Conservation (phyloP, 257 asterid species). For the Fraxinus cuspidata region DNA sequence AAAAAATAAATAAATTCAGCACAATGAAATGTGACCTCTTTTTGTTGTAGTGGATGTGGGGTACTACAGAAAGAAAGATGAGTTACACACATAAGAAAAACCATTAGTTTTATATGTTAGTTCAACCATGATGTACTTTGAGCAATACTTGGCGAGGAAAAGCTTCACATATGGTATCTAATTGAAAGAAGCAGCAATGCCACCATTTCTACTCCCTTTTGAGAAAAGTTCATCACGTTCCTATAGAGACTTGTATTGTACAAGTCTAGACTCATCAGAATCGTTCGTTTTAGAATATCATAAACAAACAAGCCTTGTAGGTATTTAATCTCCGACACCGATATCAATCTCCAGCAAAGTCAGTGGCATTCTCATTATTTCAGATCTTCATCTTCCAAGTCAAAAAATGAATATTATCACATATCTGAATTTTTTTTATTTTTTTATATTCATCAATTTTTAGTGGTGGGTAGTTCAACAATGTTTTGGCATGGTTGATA, state of each 20-base stretch:
- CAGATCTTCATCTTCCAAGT: too few species aligned
- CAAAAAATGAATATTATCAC: too few species aligned
- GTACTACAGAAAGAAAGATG: background rate
- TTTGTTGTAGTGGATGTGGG: too few species aligned
- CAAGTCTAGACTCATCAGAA: slow-evolving; percentile 24
- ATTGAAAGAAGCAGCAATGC: slow-evolving; percentile 39
- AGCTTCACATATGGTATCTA: slow-evolving; percentile 41
- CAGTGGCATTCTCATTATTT: too few species aligned
- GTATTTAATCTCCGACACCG: background rate
- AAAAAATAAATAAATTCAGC: background rate
- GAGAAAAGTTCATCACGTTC: slow-evolving; percentile 26
- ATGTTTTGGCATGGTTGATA: too few species aligned
- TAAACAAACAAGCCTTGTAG: slow-evolving; percentile 19
- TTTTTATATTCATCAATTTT: too few species aligned
- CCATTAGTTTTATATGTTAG: slow-evolving; percentile 37
- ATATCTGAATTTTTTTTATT: too few species aligned
- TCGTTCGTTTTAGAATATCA: slow-evolving; percentile 13
- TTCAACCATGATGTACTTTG: slow-evolving; percentile 29
- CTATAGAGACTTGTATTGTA: slow-evolving; percentile 9
- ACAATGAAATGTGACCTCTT: background rate
- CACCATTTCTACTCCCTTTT: slow-evolving; percentile 38
- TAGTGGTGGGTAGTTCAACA: too few species aligned
- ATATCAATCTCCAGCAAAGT: too few species aligned
- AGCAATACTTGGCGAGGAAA: slow-evolving; percentile 31
- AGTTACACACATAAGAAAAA: slow-evolving; percentile 39